Evolutionary conservation across 202 grass and related monocot species (phyloP), one percentile per base, ranked within the genome.

Genomic region (Digitaria exilis): DNA sequence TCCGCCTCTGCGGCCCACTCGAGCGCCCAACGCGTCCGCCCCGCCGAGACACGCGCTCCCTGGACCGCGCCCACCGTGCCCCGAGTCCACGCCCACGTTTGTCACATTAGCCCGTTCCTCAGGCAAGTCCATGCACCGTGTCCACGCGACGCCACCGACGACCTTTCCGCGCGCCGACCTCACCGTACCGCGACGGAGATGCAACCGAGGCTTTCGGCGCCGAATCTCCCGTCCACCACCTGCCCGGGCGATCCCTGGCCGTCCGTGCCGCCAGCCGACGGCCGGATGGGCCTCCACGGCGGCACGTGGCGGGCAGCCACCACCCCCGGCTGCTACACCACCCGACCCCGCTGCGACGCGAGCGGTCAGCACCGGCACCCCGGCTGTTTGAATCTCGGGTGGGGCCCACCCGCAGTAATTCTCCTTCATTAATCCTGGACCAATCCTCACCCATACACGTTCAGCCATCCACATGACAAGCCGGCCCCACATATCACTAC

Each of bases 401-500:
- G 18, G 73, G 83, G 0, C 73, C 83, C 79, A 60, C 66, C 35
- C 4, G 69, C 73, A 82, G 83, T 89, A 78, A 71, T 52, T 44
- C 51, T 25, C 35, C 44, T 4, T 6, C 22, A 77, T 35, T 24
- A 69, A 69, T 29, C 51, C 6, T 5, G 18, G 2, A 43, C 59
- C 43, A 9, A 1, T 0, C 41, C 1, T 9, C 6, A 2, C 7
- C 2, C 3, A 15, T 26, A 35, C 14, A 6, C 11, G 1, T 0
- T 9, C 0, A 31, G 1, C 1, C 0, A 0, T 1, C 0, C 12
- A 0, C 0, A 31, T 84, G 83, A 79, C 73, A 83, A 0, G n/a
- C 0, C 0, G 60, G 59, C 0, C 37, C 39, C 0, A 1, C 0
- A 0, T 0, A 0, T 0, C 0, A 0, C 0, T 0, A 0, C 0